Percentiles rank a stretch among this genome's conserved stretches.
Conservation (phyloP, 208 protist genomes). For the Trypanosoma boissoni region DNA sequence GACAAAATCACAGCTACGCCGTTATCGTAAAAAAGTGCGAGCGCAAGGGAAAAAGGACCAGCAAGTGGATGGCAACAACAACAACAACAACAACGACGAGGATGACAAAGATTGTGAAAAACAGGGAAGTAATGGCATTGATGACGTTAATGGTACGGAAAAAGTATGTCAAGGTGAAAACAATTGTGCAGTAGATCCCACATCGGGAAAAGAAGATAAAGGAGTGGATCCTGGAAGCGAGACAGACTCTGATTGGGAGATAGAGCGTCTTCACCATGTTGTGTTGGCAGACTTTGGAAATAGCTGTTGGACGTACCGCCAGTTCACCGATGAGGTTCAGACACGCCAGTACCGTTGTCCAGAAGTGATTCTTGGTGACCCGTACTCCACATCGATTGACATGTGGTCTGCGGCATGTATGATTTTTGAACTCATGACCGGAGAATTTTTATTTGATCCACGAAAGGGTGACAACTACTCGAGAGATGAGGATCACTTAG, state of each 20-base stretch:
- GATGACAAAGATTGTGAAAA: background rate
- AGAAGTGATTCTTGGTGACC: slow-evolving; percentile 91
- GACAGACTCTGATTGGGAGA: slow-evolving; percentile 81
- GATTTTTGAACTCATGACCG: slow-evolving; percentile 94
- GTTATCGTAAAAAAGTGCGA: slow-evolving; percentile 89
- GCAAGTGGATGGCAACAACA: slow-evolving; percentile 26
- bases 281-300: slow-evolving; percentile 98
- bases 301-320: slow-evolving; percentile 96
- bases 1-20: slow-evolving; percentile 90
- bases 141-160: slow-evolving; percentile 1
- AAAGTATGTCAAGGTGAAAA: slow-evolving; percentile 6
- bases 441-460: slow-evolving; percentile 93
- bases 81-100: slow-evolving; percentile 9
- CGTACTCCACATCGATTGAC: slow-evolving; percentile 84
- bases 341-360: slow-evolving; percentile 92
- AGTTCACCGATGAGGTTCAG: slow-evolving; percentile 96
- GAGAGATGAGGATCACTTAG: slow-evolving; percentile 92
- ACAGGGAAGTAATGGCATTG: no score
- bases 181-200: slow-evolving; percentile 5
- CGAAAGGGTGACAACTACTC: slow-evolving; percentile 89
- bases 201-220: slow-evolving; percentile 3
- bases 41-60: slow-evolving; percentile 5
- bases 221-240: no score
- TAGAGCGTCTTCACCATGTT: slow-evolving; percentile 86
- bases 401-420: slow-evolving; percentile 93